Evolutionary conservation across 345 rosid genomes (phyloP).

Genomic region (Brassica cretica): DNA sequence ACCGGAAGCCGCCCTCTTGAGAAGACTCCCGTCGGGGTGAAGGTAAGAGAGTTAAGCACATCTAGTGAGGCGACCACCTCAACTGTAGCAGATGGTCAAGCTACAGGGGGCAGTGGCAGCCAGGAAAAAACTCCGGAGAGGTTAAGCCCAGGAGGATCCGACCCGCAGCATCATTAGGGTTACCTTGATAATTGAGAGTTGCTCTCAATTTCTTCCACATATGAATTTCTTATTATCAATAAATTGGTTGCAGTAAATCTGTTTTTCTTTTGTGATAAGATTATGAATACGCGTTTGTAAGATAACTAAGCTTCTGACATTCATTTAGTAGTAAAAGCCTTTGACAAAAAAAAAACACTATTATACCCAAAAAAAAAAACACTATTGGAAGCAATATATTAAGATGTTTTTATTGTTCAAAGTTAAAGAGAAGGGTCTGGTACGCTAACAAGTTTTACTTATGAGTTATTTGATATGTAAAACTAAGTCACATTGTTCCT

Average conservation of each 20-base stretch:
- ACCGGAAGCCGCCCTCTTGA: slow-evolving; percentile 36
- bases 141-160: slow-evolving; percentile 53
- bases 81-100: slow-evolving; percentile 14
- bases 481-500: too few relatives aligned
- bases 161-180: slow-evolving; percentile 46
- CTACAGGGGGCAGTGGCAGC: slow-evolving; percentile 14
- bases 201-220: slow-evolving; percentile 21
- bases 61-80: slow-evolving; percentile 20
- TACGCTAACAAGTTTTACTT: too few relatives aligned
- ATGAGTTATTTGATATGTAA: too few relatives aligned
- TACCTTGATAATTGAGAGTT: slow-evolving; percentile 27
- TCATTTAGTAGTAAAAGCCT: neutral
- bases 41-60: slow-evolving; percentile 28
- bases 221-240: slow-evolving; percentile 30
- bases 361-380: too few relatives aligned
- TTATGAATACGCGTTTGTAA: slow-evolving; percentile 18
- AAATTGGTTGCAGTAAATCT: slow-evolving; percentile 23
- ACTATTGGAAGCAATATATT: too few relatives aligned
- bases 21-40: slow-evolving; percentile 7
- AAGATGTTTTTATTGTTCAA: too few relatives aligned
- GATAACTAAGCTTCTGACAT: neutral
- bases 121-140: slow-evolving; percentile 31
- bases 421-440: too few relatives aligned
- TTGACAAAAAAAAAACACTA: too few relatives aligned
- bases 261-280: slow-evolving; percentile 1